Evolutionary conservation across 2,329 filamentous ascomycete genomes (phyloP), one percentile per base, ranked within the genome.

Genomic region (Pseudogymnoascus sp.): DNA sequence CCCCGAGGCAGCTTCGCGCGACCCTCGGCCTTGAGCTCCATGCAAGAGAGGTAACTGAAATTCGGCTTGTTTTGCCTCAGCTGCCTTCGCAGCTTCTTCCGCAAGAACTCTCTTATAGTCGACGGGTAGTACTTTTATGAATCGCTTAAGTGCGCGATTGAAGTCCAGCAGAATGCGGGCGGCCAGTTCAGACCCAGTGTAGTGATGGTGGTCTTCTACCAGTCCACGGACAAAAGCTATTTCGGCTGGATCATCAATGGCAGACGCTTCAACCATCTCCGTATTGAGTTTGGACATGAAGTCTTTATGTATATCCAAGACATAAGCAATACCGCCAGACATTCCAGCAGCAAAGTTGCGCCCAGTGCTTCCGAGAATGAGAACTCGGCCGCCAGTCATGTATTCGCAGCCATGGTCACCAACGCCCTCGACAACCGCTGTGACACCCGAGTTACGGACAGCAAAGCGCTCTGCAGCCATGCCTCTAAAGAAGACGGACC

Each of bases 291-390:
- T 97, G 69, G 87, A 86, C 75, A 90, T 81, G 79, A 97, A 96
- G 77, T 97, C 91, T 67, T 89, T 84, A 74, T 93, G 84, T 72
- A 94, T 88, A 72, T 97, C 93, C 30, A 97, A 84, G 61, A 97
- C 86, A 72, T 96, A 97, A 16, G 92, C 92, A 71, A 97, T 97
- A 81, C 93, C 93, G 73, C 93, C 93, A 72, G 92, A 97, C 93
- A 97, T 97, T 82, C 93, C 93, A 65, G 93, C 93, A 70, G 92
- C 93, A 72, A 97, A 97, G 82, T 97, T 97, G 70, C 93, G 92
- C 52, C 93, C 93, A 72, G 92, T 96, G 71, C 84, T 86, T 63
- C 93, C 93, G 58, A 97, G 83, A 71, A 96, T 84, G 67, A 97
- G 80, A 60, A 97, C 82, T 72, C 92, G 91, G 73, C 93, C 93